Evolutionary conservation across 2,329 filamentous ascomycete genomes (phyloP), one percentile per base, ranked within the genome.

Genomic region (Xylaria sp.): DNA sequence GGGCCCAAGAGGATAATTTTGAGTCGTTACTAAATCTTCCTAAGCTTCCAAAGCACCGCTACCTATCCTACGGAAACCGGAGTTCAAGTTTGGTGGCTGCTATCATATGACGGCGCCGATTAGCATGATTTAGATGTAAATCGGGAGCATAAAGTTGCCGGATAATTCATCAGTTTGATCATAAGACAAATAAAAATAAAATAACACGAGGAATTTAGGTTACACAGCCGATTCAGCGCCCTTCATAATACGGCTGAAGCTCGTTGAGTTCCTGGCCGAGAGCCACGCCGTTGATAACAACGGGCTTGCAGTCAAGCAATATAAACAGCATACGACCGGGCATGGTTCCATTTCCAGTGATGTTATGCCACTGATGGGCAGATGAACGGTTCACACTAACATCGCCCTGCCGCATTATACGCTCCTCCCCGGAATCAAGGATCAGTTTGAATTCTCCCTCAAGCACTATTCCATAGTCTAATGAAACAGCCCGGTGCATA

Each of bases 1-100:
- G 3, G 85, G 85, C 0, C 84, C 84, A 0, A 84, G 83, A 5
- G 84, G 83, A 29, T 75, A 81, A n/a, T 71, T 31, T 69, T 70
- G 4, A 79, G 72, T 63, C 81, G 29, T 3, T 51, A 65, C 1
- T 73, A 73, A 55, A 73, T 45, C 65, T 53, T 33, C 17, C 20
- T 36, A 31, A 59, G 44, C 10, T 22, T 20, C 54, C 53, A 50
- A 45, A 60, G 27, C 20, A 45, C 3, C 15, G 25, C 47, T 25
- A 50, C 11, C 17, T 5, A 44, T 44, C 17, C n/a, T n/a, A 38
- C 36, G 36, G 36, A 11, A 2, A 47, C 10, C 10, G 44, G 44
- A 2, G 13, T 25, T 13, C 20, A 29, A 27, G 47, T 50, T 25
- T 50, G 5, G 10, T 50, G 25, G 11, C 5, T 31, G 31, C 25